These are phyloP conservation scores for Kokia cookei DNA, from an alignment of 441 rosid genomes.

Conservation along the genomic window DNA sequence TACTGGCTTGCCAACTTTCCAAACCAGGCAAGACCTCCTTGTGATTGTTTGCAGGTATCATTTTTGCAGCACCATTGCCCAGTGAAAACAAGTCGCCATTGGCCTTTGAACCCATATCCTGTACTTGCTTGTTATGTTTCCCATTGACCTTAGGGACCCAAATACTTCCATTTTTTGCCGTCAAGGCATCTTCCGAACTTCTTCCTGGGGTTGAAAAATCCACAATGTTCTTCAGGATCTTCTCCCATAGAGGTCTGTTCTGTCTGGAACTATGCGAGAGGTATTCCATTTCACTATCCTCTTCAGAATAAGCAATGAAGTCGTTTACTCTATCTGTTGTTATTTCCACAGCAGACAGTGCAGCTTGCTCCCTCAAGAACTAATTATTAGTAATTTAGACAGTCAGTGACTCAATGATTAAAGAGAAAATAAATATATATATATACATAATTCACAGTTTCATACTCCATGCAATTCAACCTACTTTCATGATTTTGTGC, in stretches of 20 bases:
- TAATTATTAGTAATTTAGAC: slow-evolving; percentile 21
- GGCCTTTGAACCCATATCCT: slow-evolving; percentile 34
- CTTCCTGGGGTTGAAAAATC: slow-evolving; percentile 40
- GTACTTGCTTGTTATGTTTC: slow-evolving; percentile 65
- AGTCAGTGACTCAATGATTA: not conserved
- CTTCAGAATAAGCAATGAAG: slow-evolving; percentile 70
- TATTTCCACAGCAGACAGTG: slow-evolving; percentile 70
- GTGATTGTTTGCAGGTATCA: slow-evolving; percentile 59
- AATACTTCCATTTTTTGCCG: slow-evolving; percentile 37
- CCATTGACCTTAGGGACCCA: slow-evolving; percentile 84
- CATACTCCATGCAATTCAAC: slow-evolving; percentile 6
- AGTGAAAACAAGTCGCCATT: slow-evolving; percentile 36
- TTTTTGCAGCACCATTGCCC: slow-evolving; percentile 61
- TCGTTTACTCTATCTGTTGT: slow-evolving; percentile 68
- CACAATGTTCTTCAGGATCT: slow-evolving; percentile 49
- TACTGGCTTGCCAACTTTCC: slow-evolving; percentile 84
- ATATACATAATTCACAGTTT: not conserved
- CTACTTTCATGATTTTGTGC: slow-evolving; percentile 93
- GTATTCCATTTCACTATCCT: slow-evolving; percentile 55
- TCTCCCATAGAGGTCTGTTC: slow-evolving; percentile 64
- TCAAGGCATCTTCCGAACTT: slow-evolving; percentile 25
- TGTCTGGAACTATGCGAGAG: slow-evolving; percentile 32
- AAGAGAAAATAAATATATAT: not conserved
- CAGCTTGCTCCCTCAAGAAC: slow-evolving; percentile 95
- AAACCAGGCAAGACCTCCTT: slow-evolving; percentile 86